phyloP scores from a whole-genome alignment of 2,329 filamentous ascomycete genomes.

The Pezicula rhizophila region DNA sequence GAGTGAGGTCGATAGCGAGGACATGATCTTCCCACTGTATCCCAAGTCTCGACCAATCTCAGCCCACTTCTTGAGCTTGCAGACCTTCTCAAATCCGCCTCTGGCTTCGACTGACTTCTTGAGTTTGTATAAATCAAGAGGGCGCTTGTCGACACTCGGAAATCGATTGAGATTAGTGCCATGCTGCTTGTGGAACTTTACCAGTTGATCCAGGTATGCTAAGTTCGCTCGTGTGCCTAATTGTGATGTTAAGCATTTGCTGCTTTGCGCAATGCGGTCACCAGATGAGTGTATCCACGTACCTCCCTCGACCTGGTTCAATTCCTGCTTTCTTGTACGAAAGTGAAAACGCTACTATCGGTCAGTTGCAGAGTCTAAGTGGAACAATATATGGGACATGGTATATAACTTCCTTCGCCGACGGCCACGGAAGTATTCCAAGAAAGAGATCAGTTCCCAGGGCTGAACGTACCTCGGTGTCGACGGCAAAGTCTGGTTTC shows the following conservation, averaged over 20 bases:
- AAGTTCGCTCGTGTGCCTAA: slow-evolving; percentile 88
- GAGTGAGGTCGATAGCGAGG: slow-evolving; percentile 89
- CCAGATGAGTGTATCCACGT: slow-evolving; percentile 32
- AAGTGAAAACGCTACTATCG: slow-evolving; percentile 82
- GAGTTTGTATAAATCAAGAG: slow-evolving; percentile 87
- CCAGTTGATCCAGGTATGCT: slow-evolving; percentile 89
- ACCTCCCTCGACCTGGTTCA: slow-evolving; percentile 98
- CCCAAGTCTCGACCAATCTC: slow-evolving; percentile 95
- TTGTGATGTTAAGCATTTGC: slow-evolving; percentile 15
- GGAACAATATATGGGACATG: not conserved
- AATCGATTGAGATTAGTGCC: slow-evolving; percentile 90
- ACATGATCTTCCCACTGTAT: slow-evolving; percentile 99
- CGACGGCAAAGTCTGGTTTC: slow-evolving; percentile 93
- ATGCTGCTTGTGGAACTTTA: slow-evolving; percentile 95
- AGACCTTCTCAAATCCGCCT: slow-evolving; percentile 93
- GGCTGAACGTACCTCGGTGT: slow-evolving; percentile 69
- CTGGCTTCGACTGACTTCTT: slow-evolving; percentile 95
- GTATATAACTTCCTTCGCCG: no score
- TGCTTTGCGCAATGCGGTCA: slow-evolving; percentile 6
- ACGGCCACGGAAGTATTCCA: not conserved
- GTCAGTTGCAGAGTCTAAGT: slow-evolving; percentile 17
- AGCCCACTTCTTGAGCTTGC: slow-evolving; percentile 97
- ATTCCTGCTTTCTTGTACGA: slow-evolving; percentile 87
- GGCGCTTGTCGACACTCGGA: slow-evolving; percentile 95
- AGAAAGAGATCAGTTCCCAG: not conserved